Evolutionary conservation across 176 grass and related monocot species (phyloP).

Genomic region (Cymbopogon citratus): DNA sequence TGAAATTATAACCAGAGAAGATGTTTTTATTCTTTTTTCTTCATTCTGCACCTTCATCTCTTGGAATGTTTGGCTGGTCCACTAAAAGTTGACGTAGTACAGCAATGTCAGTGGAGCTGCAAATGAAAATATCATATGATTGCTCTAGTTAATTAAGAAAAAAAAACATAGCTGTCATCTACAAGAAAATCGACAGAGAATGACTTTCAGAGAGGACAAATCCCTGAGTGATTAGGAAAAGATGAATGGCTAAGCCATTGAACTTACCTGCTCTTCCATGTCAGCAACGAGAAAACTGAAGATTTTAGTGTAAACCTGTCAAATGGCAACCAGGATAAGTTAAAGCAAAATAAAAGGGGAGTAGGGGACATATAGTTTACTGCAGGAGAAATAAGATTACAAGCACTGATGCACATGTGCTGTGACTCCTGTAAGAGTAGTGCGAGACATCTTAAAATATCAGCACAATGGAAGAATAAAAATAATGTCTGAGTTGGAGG

Average conservation of each 20-base stretch:
- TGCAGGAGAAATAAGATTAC: not conserved
- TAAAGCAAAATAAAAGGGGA: not conserved
- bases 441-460: not conserved
- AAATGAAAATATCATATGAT: slow-evolving; percentile 8
- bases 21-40: not conserved
- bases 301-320: slow-evolving; percentile 60
- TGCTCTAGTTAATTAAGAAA: not conserved
- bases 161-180: not conserved
- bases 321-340: slow-evolving; percentile 21
- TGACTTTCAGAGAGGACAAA: not conserved
- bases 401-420: not conserved
- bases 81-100: slow-evolving; percentile 55
- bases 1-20: not conserved
- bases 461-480: not conserved
- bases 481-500: not conserved
- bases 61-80: slow-evolving; percentile 84
- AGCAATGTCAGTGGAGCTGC: slow-evolving; percentile 63
- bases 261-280: slow-evolving; percentile 61
- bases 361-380: not conserved
- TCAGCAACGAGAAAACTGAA: slow-evolving; percentile 48
- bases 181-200: not conserved
- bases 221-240: not conserved
- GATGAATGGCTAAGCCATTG: not conserved
- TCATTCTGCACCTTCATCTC: slow-evolving; percentile 63
- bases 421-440: not conserved